These are phyloP conservation scores for Pseudonitzschia multiseries DNA, from an alignment of 108 stramenopile genomes.

Conservation along the genomic window DNA sequence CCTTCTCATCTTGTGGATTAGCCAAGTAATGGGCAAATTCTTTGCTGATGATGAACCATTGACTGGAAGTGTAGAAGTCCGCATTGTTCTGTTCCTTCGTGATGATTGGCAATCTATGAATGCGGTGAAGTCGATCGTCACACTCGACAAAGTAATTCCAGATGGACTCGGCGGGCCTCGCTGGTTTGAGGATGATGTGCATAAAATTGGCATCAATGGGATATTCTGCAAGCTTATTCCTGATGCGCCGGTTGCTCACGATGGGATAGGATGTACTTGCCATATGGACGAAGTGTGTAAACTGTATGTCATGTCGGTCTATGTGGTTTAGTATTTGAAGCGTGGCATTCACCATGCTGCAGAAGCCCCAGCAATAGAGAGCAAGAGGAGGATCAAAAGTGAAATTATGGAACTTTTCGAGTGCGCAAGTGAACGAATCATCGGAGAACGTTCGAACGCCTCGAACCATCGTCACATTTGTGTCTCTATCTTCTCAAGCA, in stretches of 20 bases:
- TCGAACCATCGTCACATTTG: neutral
- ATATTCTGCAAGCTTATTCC: conserved; percentile 69
- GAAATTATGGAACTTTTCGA: neutral
- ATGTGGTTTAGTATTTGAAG: conserved; percentile 74
- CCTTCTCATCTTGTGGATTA: conserved; percentile 48
- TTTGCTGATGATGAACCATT: conserved; percentile 93
- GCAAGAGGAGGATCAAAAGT: neutral
- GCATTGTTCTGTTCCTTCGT: conserved; percentile 55
- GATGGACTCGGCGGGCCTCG: conserved; percentile 51
- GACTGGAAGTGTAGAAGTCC: conserved; percentile 85
- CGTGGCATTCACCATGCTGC: conserved; percentile 89
- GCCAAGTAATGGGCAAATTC: conserved; percentile 88
- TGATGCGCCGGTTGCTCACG: conserved; percentile 88
- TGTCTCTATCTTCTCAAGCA: neutral
- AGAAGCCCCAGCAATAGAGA: neutral
- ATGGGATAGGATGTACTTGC: conserved; percentile 91
- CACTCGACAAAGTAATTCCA: conserved; percentile 98
- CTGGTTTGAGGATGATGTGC: conserved; percentile 73
- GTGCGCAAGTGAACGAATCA: neutral
- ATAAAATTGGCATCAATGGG: conserved; percentile 88
- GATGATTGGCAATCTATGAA: conserved; percentile 76
- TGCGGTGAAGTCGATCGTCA: conserved; percentile 91
- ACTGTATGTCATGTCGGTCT: conserved; percentile 43
- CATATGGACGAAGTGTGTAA: conserved; percentile 87
- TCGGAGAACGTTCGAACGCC: neutral